Evolutionary conservation across 2,329 filamentous ascomycete genomes (phyloP), one percentile per base, ranked within the genome.

Genomic region (Penicillium palitans): DNA sequence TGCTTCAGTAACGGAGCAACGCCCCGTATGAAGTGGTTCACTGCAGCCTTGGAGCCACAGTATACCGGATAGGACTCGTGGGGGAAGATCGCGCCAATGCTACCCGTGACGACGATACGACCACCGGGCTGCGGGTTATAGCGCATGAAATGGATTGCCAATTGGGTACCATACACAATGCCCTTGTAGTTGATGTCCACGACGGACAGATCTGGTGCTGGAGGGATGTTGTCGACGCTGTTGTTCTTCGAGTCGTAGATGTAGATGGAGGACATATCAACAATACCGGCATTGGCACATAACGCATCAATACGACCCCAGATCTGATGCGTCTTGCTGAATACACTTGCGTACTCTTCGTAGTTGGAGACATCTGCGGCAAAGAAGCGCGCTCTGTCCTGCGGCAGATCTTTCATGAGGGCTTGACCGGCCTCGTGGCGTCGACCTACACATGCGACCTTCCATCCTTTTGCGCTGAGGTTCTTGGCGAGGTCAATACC

Each of bases 131-230:
- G 67, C 3, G 68, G 63, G 56, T 83, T 83, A 57, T 81, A 76
- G 13, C 80, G 74, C 81, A 83, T 83, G 66, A 82, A 84, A 62
- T 84, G 80, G 10, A 78, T 79, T 1, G 82, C 79, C 9, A 83
- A 70, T 55, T 77, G 75, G 1, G 76, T 79, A 4, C 80, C 80
- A 55, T 83, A 83, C 0, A 83, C 66, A 1, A 84, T 75, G 4
- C 79, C 79, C 65, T 83, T 83, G 69, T 79, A 80, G 64, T 80
- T 76, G n/a, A 82, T 68, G 61, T 84, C 80, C 1, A 80, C 82
- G 52, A 76, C 78, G 0, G 64, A 54, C 3, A 80, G 62, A 60
- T 82, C 74, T 0, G 81, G 81, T 58, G 74, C 74, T 1, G 79
- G 70, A 4, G 80, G 80, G 33, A 80, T 63, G 21, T 70, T 65